Evolutionary conservation across 2,329 filamentous ascomycete genomes (phyloP), one percentile per base, ranked within the genome.

Genomic region (Endoconidiophora polonica): DNA sequence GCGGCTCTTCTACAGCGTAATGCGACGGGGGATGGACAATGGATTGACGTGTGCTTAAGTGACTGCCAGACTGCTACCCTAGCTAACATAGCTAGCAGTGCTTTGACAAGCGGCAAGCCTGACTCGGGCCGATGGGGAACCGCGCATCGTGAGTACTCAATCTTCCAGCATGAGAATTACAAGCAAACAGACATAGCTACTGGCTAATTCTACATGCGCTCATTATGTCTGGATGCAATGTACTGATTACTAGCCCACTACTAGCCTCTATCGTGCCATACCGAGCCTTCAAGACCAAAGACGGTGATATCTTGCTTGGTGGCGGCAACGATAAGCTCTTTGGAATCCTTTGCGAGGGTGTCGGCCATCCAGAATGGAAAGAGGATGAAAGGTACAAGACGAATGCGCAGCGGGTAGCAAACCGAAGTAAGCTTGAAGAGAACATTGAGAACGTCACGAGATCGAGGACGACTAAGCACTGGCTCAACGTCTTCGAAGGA

Each of bases 201-300:
- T 41, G 18, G 5, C 14, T n/a, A 22, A 24, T 42, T 12, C 5
- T 33, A 22, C 5, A 24, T 16, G 37, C 26, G 14, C 3, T 20
- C 14, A 12, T n/a, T 14, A 26, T 45, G 22, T 2, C 23, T 5
- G 14, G 43, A 26, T 26, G 10, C 22, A 29, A 14, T 41, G 14
- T 48, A 36, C 46, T 52, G 33, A 48, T 45, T 24, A 2, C 5
- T 18, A 7, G 4, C 36, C 18, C 5, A 23, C 20, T n/a, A 16
- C 10, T 52, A 88, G 84, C 90, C n/a, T 94, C 86, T 0, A 96
- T 98, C 61, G 91, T 98, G 0, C 91, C 91, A 0, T 98, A 98
- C 63, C 81, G 82, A 58, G 86, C 86, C 0, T 98, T 85, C 63
- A 73, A 77, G 58, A 85, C 81, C 3, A 75, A 73, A 49, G 79